Evolutionary conservation across 2,329 filamentous ascomycete species (phyloP).

Genomic region (Xylariaceae sp.): DNA sequence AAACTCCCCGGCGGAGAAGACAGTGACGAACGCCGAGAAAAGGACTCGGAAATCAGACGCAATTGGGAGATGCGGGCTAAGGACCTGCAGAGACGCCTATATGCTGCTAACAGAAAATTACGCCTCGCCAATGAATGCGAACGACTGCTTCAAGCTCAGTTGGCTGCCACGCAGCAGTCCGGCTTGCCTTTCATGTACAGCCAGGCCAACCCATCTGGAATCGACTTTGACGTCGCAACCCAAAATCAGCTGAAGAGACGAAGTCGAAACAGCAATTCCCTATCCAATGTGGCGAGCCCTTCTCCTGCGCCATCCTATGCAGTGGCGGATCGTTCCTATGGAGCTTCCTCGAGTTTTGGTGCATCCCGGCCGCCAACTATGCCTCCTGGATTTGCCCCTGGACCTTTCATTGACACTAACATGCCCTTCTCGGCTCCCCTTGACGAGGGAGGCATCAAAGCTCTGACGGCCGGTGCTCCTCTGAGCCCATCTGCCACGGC

Average conservation of each 20-base stretch:
- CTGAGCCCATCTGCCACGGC: conserved; percentile 73
- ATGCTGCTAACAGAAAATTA: conserved; percentile 43
- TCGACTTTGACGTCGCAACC: conserved; percentile 44
- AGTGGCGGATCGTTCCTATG: conserved; percentile 33
- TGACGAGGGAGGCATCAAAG: conserved; percentile 58
- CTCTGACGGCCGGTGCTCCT: conserved; percentile 59
- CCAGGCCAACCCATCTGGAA: conserved; percentile 40
- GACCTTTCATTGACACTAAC: conserved; percentile 48
- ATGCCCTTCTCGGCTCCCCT: conserved; percentile 41
- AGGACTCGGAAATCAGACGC: conserved; percentile 46
- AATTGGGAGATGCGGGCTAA: conserved; percentile 52
- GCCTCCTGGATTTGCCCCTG: conserved; percentile 47
- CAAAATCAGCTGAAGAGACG: conserved; percentile 43
- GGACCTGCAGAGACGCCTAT: conserved; percentile 47
- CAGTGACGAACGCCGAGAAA: conserved; percentile 51
- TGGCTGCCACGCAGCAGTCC: conserved; percentile 40
- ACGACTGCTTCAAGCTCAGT: conserved; percentile 43
- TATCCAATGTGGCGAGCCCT: conserved; percentile 39
- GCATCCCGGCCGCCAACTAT: conserved; percentile 34
- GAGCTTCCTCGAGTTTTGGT: conserved; percentile 27
- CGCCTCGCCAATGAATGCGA: conserved; percentile 46
- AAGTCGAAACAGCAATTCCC: conserved; percentile 44
- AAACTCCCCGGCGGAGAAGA: conserved; percentile 57
- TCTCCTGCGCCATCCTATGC: conserved; percentile 40
- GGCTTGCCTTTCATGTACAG: conserved; percentile 41